Evolutionary conservation across 768 basidiomycete species (phyloP).

Genomic region (Lentinula aciculospora): DNA sequence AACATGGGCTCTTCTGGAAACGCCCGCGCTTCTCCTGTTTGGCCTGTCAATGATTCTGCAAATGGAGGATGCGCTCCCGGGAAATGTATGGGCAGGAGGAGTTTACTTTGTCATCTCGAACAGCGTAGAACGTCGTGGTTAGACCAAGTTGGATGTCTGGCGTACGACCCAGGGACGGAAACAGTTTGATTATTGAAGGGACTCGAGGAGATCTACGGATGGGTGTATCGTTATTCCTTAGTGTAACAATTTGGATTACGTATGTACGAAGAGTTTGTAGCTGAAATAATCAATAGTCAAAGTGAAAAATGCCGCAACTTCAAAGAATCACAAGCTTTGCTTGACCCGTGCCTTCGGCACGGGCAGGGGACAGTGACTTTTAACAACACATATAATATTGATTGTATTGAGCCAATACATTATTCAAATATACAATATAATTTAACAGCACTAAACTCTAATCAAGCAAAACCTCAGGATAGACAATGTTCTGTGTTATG

Average conservation of each 20-base stretch:
- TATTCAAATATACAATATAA: too few species aligned
- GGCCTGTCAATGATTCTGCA: slow-evolving; percentile 19
- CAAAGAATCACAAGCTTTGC: too few species aligned
- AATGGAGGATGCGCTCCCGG: slow-evolving; percentile 26
- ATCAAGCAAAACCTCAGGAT: too few species aligned
- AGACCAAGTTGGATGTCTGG: slow-evolving; percentile 37
- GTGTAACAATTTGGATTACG: neutral
- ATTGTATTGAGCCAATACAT: too few species aligned
- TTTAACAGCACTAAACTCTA: too few species aligned
- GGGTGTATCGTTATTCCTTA: neutral
- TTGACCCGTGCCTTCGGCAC: too few species aligned
- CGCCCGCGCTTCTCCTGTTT: slow-evolving; percentile 22
- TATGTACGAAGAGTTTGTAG: neutral
- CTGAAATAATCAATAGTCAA: neutral
- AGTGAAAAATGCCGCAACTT: too few species aligned
- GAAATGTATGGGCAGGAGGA: slow-evolving; percentile 34
- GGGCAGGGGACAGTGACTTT: too few species aligned
- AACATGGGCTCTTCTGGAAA: neutral
- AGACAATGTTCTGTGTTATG: too few species aligned
- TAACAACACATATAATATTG: too few species aligned
- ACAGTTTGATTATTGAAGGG: neutral
- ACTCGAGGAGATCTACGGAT: neutral
- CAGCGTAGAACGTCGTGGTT: slow-evolving; percentile 44
- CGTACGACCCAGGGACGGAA: slow-evolving; percentile 27
- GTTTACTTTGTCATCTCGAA: slow-evolving; percentile 32